Base-by-base conservation (phyloP, 2,329 filamentous ascomycete genomes). In the Dendrostoma leiphaemia region DNA sequence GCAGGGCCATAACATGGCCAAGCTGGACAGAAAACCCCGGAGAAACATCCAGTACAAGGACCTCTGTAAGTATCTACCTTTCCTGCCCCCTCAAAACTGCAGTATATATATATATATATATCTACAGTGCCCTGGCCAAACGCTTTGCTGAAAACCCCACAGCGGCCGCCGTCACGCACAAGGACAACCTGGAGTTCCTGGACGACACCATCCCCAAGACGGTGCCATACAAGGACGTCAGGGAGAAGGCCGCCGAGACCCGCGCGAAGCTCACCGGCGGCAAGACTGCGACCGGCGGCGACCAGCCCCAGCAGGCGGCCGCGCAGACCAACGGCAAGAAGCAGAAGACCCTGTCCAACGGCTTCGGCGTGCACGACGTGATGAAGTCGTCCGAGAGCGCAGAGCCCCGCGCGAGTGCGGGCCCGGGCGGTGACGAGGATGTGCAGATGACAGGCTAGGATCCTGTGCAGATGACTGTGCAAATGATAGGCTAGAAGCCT, bases 11-110 rank as follows among this genome's bases (percentile, higher is more conserved):
- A 92, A 89, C 65, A 89, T 96, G 64, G 89, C 92, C 64, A 95
- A 94, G 67, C 82, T 91, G 1, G 94, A 97, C 72, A 84, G 88
- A 63, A 97, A 97, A 70, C 93, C 93, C 6, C 82, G 94, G 53
- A 85, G 92, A 57, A 97, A 95, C 66, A 88, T 99, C 59, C 94
- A 97, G 70, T 99, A 99, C 76, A 90, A 90, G 67, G 94, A 99
- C 71, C 81, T 99, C 38, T 88, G 89, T 91, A 75, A 54, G 79
- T 65, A 29, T 9, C 15, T 24, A 1, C 9, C 6, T 17, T n/a
- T n/a, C n/a, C n/a, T n/a, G n/a, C n/a, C n/a, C n/a, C n/a, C n/a
- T n/a, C n/a, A n/a, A n/a, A n/a, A n/a, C n/a, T n/a, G n/a, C n/a
- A n/a, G n/a, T n/a, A n/a, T n/a, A n/a, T n/a, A n/a, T n/a, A n/a